A percentile compares a stretch with the other conserved stretches of the same genome.
Conservation (phyloP, 1,284 basidiomycete species). For the Cystobasidium pallidum region DNA sequence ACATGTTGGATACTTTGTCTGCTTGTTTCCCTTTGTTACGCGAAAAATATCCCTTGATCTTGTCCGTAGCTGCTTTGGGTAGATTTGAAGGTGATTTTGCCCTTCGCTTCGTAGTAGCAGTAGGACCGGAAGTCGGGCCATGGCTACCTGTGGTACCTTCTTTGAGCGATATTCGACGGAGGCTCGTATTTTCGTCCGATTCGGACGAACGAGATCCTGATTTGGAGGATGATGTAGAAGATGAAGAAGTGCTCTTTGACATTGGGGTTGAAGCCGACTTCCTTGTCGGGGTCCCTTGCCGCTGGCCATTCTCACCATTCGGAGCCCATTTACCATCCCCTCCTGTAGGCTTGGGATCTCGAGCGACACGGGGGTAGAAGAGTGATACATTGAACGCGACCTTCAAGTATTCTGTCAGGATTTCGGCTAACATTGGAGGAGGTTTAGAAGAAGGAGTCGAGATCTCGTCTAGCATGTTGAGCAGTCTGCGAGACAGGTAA, state of each 20-base stretch:
- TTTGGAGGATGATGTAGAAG: constrained; percentile 17
- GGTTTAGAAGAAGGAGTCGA: neutral
- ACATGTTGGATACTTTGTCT: neutral
- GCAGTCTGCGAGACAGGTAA: constrained; percentile 13
- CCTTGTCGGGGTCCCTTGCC: neutral
- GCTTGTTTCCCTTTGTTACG: constrained; percentile 7
- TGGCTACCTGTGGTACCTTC: neutral
- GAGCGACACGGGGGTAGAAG: constrained; percentile 37
- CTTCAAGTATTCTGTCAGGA: constrained; percentile 41
- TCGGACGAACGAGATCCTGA: constrained; percentile 8
- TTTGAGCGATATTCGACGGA: neutral
- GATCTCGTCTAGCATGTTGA: constrained; percentile 2
- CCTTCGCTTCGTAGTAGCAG: neutral
- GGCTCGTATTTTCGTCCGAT: neutral
- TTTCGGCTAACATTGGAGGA: constrained; percentile 10
- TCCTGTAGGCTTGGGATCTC: neutral
- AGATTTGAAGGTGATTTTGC: constrained; percentile 12
- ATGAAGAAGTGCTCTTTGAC: constrained; percentile 2
- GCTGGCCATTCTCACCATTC: neutral
- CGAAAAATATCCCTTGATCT: constrained; percentile 39
- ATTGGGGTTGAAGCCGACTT: neutral
- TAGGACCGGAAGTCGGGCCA: neutral
- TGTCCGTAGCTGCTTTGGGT: constrained; percentile 30
- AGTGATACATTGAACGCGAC: constrained; percentile 42
- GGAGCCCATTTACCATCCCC: neutral